Conservation (phyloP, 768 basidiomycete genomes). For the Hygrophorus pudorinus region DNA sequence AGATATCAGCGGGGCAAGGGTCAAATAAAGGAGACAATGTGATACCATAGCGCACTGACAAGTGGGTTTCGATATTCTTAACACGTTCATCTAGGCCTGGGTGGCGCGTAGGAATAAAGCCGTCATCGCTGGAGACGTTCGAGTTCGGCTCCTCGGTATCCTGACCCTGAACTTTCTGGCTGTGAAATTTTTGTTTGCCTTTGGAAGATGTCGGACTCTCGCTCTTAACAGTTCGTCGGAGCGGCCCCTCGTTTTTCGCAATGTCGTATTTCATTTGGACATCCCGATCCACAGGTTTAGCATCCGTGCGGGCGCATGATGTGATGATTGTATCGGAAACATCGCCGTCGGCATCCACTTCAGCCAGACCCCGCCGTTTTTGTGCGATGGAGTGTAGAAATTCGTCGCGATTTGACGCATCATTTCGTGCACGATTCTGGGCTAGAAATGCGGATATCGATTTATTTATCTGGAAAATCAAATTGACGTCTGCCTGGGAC, state of each 20-base stretch:
- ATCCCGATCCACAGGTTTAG: slow-evolving; percentile 61
- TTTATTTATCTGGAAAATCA: slow-evolving; percentile 45
- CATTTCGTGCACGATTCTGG: slow-evolving; percentile 58
- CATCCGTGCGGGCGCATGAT: slow-evolving; percentile 70
- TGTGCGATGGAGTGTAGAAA: slow-evolving; percentile 54
- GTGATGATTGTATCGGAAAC: slow-evolving; percentile 7
- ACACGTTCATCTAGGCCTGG: slow-evolving; percentile 59
- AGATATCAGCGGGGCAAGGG: neutral
- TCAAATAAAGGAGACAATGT: neutral
- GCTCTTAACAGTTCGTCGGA: slow-evolving; percentile 47
- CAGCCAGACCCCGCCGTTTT: slow-evolving; percentile 36
- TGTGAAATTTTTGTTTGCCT: neutral
- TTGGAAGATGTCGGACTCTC: neutral
- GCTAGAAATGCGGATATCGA: slow-evolving; percentile 67
- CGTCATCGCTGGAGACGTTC: slow-evolving; percentile 8
- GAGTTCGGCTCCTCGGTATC: slow-evolving; percentile 7
- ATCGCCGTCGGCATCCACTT: slow-evolving; percentile 6
- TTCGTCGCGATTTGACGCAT: slow-evolving; percentile 68
- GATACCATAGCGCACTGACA: slow-evolving; percentile 67
- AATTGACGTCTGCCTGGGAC: neutral
- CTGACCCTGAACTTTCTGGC: slow-evolving; percentile 2
- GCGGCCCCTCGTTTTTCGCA: slow-evolving; percentile 72
- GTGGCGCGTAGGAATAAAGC: slow-evolving; percentile 33
- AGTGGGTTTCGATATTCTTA: slow-evolving; percentile 57
- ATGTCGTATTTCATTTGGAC: slow-evolving; percentile 83